phyloP scores from a whole-genome alignment of 257 asterid species.

The Fraxinus anomala region DNA sequence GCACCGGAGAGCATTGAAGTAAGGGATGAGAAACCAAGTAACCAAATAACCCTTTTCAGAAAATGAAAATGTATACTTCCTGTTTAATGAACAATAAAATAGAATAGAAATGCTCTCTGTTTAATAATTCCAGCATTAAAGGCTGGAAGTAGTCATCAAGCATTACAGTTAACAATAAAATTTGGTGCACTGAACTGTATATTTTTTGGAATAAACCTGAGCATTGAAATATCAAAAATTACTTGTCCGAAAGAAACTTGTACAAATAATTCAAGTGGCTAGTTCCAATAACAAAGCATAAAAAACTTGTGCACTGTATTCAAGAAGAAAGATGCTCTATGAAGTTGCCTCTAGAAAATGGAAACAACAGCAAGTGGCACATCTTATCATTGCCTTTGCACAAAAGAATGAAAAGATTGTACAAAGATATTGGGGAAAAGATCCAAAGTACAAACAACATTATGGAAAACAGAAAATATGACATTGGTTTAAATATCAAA shows the following conservation, averaged over 20 bases:
- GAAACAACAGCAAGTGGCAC: neutral
- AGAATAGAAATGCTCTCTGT: conserved; percentile 3
- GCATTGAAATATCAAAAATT: neutral
- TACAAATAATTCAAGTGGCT: neutral
- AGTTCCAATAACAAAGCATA: neutral
- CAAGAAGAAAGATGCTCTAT: neutral
- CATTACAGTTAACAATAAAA: neutral
- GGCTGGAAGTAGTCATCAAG: neutral
- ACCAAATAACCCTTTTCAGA: conserved; percentile 11
- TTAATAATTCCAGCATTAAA: conserved; percentile 18
- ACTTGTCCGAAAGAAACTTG: neutral
- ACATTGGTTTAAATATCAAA: conserved; percentile 2
- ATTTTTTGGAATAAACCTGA: neutral
- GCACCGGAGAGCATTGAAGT: conserved; percentile 21
- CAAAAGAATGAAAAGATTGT: neutral
- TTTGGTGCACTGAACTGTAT: neutral
- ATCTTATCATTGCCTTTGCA: neutral
- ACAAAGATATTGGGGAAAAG: neutral
- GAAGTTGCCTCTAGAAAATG: neutral
- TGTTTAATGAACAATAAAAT: conserved; percentile 1
- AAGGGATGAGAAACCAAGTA: conserved; percentile 24
- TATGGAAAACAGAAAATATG: neutral
- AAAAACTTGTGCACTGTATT: neutral
- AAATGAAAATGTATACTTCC: conserved; percentile 19
- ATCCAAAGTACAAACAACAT: neutral